Percentiles rank a stretch among this genome's conserved stretches.
Evolutionary conservation across 257 asterid species (phyloP).

Genomic region (Petunia axillaris): DNA sequence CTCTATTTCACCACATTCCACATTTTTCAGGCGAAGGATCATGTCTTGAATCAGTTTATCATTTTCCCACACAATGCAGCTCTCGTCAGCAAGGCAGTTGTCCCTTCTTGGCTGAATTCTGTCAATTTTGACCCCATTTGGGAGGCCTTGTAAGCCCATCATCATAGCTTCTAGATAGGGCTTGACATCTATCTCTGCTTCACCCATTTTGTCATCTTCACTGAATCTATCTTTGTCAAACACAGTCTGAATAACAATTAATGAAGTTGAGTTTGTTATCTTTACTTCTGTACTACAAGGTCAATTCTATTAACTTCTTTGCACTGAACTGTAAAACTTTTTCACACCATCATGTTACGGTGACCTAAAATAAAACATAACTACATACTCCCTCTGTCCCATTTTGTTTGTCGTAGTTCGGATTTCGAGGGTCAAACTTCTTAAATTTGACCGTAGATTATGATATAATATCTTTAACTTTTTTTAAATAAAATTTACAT

Average conservation of each 20-base stretch:
- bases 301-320: too few relatives aligned
- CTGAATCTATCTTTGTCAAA: slow-evolving; percentile 82
- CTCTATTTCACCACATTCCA: slow-evolving; percentile 70
- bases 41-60: slow-evolving; percentile 79
- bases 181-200: slow-evolving; percentile 55
- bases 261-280: too few relatives aligned
- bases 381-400: too few relatives aligned
- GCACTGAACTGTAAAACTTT: too few relatives aligned
- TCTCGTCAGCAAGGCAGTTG: slow-evolving; percentile 65
- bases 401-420: too few relatives aligned
- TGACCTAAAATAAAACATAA: too few relatives aligned
- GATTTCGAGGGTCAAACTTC: too few relatives aligned
- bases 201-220: slow-evolving; percentile 79
- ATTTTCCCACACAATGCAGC: slow-evolving; percentile 63
- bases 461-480: too few relatives aligned
- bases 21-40: slow-evolving; percentile 58
- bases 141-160: slow-evolving; percentile 56
- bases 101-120: slow-evolving; percentile 55
- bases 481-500: too few relatives aligned
- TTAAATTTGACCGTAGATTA: too few relatives aligned
- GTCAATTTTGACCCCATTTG: slow-evolving; percentile 63
- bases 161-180: slow-evolving; percentile 51
- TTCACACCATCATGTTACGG: too few relatives aligned
- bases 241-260: slow-evolving; percentile 45
- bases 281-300: too few relatives aligned